Evolutionary conservation across 345 rosid genomes (phyloP).

Genomic region (Leavenworthia alabamica): DNA sequence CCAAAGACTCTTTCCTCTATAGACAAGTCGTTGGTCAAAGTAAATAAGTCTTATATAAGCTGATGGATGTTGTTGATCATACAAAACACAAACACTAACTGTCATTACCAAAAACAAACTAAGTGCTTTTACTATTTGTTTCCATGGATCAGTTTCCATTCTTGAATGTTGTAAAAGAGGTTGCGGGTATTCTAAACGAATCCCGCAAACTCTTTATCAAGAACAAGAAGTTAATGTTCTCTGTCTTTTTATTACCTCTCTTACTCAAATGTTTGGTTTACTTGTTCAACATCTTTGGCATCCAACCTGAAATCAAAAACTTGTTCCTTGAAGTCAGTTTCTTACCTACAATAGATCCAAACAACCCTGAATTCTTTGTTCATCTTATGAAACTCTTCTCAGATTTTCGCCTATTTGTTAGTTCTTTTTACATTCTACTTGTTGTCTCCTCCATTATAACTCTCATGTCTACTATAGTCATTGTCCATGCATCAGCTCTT

Average conservation of each 20-base stretch:
- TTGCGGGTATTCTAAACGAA: conserved; percentile 33
- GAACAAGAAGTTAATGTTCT: conserved; percentile 38
- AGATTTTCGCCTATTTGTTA: conserved; percentile 21
- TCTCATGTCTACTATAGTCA: conserved; percentile 26
- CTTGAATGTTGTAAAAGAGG: conserved; percentile 16
- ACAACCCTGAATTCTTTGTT: conserved; percentile 13
- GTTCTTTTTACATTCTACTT: conserved; percentile 19
- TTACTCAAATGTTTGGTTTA: conserved; percentile 20
- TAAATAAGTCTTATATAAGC: neutral
- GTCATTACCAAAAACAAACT: neutral
- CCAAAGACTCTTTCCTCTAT: conserved; percentile 2
- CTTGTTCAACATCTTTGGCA: conserved; percentile 27
- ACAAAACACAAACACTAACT: neutral
- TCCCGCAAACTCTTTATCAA: conserved; percentile 36
- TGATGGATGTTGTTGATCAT: conserved; percentile 1
- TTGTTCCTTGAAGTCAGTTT: conserved; percentile 11
- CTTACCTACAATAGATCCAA: conserved; percentile 27
- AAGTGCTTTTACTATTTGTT: neutral
- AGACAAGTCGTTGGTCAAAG: neutral
- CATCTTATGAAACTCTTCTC: conserved; percentile 21
- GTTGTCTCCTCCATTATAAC: conserved; percentile 1
- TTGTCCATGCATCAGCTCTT: conserved; percentile 38
- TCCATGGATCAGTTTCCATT: conserved; percentile 1
- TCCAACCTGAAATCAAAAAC: conserved; percentile 28
- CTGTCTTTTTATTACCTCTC: conserved; percentile 28